Evolutionary conservation across 306 rosid species (phyloP), one percentile per base, ranked within the genome.

Genomic region (Dalbergia oliveri): DNA sequence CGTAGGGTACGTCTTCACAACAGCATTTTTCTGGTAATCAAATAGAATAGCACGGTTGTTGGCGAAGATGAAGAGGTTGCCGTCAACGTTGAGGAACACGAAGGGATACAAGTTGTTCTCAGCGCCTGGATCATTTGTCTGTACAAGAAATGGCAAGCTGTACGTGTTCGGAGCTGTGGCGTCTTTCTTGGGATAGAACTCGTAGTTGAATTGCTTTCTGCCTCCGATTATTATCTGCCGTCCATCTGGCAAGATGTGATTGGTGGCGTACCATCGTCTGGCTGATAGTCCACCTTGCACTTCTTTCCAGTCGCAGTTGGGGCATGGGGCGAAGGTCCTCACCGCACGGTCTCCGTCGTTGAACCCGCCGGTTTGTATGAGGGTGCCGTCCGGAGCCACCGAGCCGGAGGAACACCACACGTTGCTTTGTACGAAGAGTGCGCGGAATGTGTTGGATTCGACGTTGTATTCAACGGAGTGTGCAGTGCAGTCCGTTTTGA

Each of bases 351-450:
- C 94, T 0, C 97, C 98, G 5, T 82, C 91, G 58, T 85, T 87
- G 82, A 64, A 87, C 0, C 98, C 98, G 0, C 98, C 98, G 6
- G 97, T 94, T 35, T 94, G 98, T 50, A 91, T 31, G 0, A 94
- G 80, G 0, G 66, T 34, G 0, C 98, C 98, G 43, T 86, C 86
- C 6, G 89, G 74, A 3, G 59, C 4, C 0, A 82, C 88, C 0
- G 97, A 26, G 0, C 97, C 97, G 2, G 97, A 89, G 4, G 98
- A 94, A 75, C 98, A 94, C 97, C 97, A 94, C 0, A 91, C 89
- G 23, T 94, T 82, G 5, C 92, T 83, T 73, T 81, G 89, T 0
- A 94, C 86, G 43, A 82, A 84, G 10, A 92, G 88, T 0, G 98
- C 68, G 8, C 97, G 93, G 39, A 87, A 47, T 0, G 81, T 66